These are phyloP conservation scores for Pistacia atlantica DNA, from an alignment of 345 rosid species.

Conservation along the genomic window DNA sequence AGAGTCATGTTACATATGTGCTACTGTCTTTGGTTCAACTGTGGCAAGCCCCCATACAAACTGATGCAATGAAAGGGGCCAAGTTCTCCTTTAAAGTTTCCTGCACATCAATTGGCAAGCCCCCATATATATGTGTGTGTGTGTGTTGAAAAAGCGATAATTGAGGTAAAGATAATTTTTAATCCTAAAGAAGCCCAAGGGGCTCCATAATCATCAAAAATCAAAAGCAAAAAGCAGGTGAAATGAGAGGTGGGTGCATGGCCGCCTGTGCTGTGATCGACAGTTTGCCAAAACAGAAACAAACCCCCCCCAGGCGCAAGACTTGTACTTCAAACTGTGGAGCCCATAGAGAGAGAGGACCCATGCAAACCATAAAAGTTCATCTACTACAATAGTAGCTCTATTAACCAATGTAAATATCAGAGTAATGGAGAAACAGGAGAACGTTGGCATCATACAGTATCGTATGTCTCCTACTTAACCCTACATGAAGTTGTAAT, in stretches of 20 bases:
- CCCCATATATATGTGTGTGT: too few relatives aligned
- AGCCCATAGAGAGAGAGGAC: neutral
- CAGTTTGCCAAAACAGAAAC: neutral
- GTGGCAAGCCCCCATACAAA: neutral
- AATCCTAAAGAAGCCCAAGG: too few relatives aligned
- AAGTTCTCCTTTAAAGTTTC: neutral
- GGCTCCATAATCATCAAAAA: neutral
- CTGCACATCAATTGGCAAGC: neutral
- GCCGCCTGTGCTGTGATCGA: neutral
- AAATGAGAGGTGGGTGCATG: neutral
- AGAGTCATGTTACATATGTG: neutral
- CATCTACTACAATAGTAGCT: neutral
- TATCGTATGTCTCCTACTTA: neutral
- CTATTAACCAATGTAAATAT: neutral
- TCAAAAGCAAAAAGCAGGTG: neutral
- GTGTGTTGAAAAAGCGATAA: too few relatives aligned
- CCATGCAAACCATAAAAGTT: neutral
- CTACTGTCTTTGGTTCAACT: neutral
- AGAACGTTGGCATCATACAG: neutral
- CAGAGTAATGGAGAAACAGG: neutral
- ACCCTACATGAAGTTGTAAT: neutral
- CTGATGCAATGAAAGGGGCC: neutral
- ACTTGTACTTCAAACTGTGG: neutral
- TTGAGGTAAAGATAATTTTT: too few relatives aligned
- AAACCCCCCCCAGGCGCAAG: too few relatives aligned